A percentile compares a stretch with the other conserved stretches of the same genome.
Conservation (phyloP, 352 stramenopile species). For the Phytophthora crassamura region DNA sequence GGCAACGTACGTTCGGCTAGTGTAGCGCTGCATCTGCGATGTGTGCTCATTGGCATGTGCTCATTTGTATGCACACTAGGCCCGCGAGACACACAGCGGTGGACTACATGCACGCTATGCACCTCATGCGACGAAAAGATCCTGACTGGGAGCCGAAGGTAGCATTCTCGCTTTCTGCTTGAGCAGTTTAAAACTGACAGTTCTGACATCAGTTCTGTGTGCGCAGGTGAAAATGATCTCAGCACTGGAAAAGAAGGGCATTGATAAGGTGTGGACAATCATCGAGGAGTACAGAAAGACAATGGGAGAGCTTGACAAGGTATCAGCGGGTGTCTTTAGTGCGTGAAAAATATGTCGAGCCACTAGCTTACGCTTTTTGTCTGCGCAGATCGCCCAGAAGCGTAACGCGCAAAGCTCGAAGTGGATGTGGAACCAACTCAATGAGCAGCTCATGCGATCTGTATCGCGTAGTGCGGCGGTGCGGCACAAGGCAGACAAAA, state of each 20-base stretch:
- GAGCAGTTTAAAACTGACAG: not conserved
- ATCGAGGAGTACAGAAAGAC: slow-evolving; percentile 63
- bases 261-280: slow-evolving; percentile 77
- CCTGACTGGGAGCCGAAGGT: slow-evolving; percentile 83
- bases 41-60: not conserved
- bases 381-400: slow-evolving; percentile 62
- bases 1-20: slow-evolving; percentile 40
- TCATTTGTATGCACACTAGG: slow-evolving; percentile 24
- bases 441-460: slow-evolving; percentile 76
- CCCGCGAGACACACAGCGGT: slow-evolving; percentile 75
- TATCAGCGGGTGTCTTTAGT: slow-evolving; percentile 10
- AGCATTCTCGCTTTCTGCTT: not conserved
- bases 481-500: slow-evolving; percentile 53
- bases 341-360: not conserved
- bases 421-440: slow-evolving; percentile 86
- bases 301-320: slow-evolving; percentile 69
- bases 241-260: slow-evolving; percentile 65
- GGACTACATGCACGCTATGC: slow-evolving; percentile 84
- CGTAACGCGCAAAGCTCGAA: slow-evolving; percentile 76
- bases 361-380: not conserved
- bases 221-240: slow-evolving; percentile 76
- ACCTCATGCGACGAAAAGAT: slow-evolving; percentile 85
- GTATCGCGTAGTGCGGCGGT: slow-evolving; percentile 58
- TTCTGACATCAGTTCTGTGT: not conserved
- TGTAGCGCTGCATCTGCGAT: not conserved